Evolutionary conservation across 805 yeast species (phyloP).

Genomic region (Helenozyma rhizophorensis): DNA sequence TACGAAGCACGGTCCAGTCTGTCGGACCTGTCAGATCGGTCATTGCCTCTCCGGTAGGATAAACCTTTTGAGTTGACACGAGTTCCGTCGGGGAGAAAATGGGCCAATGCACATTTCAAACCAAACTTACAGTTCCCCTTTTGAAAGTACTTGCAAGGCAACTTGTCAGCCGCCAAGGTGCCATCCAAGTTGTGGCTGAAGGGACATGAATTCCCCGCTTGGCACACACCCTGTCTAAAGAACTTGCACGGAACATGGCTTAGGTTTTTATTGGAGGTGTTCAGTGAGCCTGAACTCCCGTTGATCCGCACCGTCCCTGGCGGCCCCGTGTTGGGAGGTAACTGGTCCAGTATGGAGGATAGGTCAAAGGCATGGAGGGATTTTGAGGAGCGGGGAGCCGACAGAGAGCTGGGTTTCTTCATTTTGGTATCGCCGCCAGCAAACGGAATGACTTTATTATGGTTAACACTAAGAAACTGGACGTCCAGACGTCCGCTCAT

Average conservation of each 20-base stretch:
- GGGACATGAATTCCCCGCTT: constrained; percentile 90
- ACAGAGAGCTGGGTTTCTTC: background rate
- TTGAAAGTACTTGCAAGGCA: constrained; percentile 88
- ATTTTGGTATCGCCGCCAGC: background rate
- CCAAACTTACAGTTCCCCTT: constrained; percentile 98
- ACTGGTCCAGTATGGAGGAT: constrained; percentile 6
- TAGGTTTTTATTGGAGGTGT: constrained; percentile 43
- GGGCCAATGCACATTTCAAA: constrained; percentile 89
- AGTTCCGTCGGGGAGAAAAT: constrained; percentile 84
- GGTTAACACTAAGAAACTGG: constrained; percentile 3
- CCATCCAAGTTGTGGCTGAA: constrained; percentile 75
- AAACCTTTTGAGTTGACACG: constrained; percentile 51
- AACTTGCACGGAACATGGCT: constrained; percentile 97
- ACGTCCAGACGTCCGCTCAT: constrained; percentile 5
- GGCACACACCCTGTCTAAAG: constrained; percentile 87
- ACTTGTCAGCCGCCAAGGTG: constrained; percentile 44
- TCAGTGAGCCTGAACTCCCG: constrained; percentile 3
- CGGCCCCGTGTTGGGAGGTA: constrained; percentile 18
- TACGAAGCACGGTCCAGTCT: too few relatives aligned
- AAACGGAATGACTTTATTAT: constrained; percentile 1
- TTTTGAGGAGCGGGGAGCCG: constrained; percentile 4
- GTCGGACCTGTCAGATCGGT: constrained; percentile 4
- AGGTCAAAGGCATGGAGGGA: constrained; percentile 6
- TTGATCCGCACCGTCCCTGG: constrained; percentile 8
- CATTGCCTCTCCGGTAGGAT: constrained; percentile 6